A percentile compares a stretch with the other conserved stretches of the same genome.
Conservation (phyloP, 2,329 filamentous ascomycete species). For the Fusarium coffeatum region DNA sequence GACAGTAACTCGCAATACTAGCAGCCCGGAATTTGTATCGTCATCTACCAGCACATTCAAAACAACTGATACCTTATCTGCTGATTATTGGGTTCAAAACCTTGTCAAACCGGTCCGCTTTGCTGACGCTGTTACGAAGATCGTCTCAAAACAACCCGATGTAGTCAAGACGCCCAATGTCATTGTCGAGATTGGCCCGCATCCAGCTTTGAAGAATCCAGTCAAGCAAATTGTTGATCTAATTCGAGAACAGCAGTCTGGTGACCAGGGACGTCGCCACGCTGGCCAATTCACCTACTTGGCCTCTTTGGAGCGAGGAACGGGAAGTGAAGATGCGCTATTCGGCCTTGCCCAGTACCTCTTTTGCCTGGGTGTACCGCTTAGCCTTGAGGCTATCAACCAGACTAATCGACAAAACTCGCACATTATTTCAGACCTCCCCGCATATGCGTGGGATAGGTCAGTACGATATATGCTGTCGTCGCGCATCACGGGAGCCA, state of each 20-base stretch:
- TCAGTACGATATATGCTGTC: background rate
- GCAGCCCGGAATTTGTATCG: background rate
- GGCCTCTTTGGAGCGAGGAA: background rate
- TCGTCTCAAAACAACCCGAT: background rate
- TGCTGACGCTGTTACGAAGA: conserved; percentile 43
- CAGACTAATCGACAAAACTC: background rate
- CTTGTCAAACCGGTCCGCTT: conserved; percentile 57
- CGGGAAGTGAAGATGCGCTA: background rate
- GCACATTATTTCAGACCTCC: background rate
- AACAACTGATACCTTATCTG: conserved; percentile 1
- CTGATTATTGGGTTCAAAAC: conserved; percentile 60
- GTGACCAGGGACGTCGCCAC: background rate
- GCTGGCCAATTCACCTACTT: background rate
- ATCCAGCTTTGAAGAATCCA: background rate
- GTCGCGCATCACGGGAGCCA: background rate
- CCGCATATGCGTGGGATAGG: background rate
- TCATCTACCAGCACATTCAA: background rate
- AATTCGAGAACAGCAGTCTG: background rate
- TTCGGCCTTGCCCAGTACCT: background rate
- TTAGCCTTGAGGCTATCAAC: background rate
- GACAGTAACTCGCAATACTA: background rate
- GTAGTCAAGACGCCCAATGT: background rate
- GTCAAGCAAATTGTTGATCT: background rate
- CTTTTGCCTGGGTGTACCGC: background rate
- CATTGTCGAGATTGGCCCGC: background rate